Percentiles rank a stretch among this genome's conserved stretches.
phyloP scores from a whole-genome alignment of 2,329 filamentous ascomycete species.

The Phialocephala subalpina region DNA sequence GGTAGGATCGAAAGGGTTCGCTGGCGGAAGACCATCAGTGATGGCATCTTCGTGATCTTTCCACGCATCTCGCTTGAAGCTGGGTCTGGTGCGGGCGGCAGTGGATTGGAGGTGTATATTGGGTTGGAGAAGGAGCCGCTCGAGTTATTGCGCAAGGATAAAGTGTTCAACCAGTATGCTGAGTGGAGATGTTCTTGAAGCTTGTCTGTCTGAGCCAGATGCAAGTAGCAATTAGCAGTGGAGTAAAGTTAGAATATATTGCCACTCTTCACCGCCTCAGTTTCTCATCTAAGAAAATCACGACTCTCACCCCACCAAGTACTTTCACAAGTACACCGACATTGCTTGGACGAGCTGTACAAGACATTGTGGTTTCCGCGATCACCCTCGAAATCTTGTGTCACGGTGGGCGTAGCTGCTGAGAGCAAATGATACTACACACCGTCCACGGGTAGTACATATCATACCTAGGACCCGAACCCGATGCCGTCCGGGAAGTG shows the following conservation, averaged over 20 bases:
- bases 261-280: not conserved
- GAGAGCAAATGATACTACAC: not conserved
- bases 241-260: not conserved
- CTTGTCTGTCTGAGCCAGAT: not conserved
- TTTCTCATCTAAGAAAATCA: not conserved
- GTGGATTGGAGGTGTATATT: conserved; percentile 10
- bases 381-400: not conserved
- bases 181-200: conserved; percentile 7
- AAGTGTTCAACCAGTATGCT: conserved; percentile 9
- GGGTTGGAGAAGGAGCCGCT: not conserved
- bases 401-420: not conserved
- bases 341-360: not conserved
- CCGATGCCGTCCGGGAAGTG: not conserved
- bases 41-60: conserved; percentile 10
- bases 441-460: not conserved
- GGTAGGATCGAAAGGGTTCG: conserved; percentile 5
- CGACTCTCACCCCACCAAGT: too few species aligned
- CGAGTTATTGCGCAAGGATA: not conserved
- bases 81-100: not conserved
- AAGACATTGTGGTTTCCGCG: not conserved
- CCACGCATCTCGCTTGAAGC: not conserved
- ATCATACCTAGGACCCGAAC: not conserved
- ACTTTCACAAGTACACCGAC: too few species aligned
- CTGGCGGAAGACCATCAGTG: conserved; percentile 7
- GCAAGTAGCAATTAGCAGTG: not conserved